Evolutionary conservation across 345 rosid species (phyloP).

Genomic region (Durio zibethinus): DNA sequence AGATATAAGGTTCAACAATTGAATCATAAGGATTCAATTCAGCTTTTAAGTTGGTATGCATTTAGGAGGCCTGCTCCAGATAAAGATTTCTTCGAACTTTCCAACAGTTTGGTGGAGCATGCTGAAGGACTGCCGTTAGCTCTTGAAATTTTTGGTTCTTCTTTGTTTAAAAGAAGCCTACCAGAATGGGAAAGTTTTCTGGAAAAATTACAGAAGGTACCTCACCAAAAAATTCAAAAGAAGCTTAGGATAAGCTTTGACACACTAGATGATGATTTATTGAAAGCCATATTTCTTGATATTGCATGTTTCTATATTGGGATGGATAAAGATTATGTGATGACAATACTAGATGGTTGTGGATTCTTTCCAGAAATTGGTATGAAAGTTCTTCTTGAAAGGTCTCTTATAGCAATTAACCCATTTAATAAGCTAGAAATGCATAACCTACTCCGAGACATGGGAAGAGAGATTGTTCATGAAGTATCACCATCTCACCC

Average conservation of each 20-base stretch:
- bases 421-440: neutral
- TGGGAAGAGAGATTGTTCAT: neutral
- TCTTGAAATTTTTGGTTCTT: neutral
- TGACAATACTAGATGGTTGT: neutral
- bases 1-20: neutral
- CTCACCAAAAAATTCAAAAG: too few relatives aligned
- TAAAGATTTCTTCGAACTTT: neutral
- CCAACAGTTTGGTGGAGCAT: neutral
- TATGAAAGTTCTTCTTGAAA: neutral
- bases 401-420: neutral
- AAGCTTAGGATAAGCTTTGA: constrained; percentile 4
- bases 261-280: neutral
- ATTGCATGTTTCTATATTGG: constrained; percentile 17
- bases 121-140: constrained; percentile 15
- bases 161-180: neutral
- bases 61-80: neutral
- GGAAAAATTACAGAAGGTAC: neutral
- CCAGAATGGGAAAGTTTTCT: constrained; percentile 3
- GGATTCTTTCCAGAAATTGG: neutral
- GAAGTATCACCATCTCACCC: neutral
- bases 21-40: neutral
- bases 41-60: neutral
- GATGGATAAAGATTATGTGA: neutral
- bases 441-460: neutral
- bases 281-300: constrained; percentile 1